phyloP scores from a whole-genome alignment of 78 protist species.

The Protostelium mycophagum region DNA sequence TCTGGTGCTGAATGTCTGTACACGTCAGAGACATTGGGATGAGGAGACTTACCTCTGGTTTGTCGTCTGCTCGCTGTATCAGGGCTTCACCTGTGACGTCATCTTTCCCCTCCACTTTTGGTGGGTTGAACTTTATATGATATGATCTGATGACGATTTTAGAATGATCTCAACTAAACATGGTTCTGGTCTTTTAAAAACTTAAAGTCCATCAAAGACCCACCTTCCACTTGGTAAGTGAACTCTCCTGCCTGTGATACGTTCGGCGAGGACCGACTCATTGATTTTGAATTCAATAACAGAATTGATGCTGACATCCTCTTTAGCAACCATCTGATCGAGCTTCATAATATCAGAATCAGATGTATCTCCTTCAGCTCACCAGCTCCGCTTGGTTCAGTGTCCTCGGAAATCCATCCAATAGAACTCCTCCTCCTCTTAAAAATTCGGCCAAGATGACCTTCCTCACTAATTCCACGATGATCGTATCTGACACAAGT shows the following conservation, averaged over 20 bases:
- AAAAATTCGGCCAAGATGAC: conserved; percentile 72
- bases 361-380: not conserved
- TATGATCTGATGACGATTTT: conserved; percentile 59
- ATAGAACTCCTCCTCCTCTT: conserved; percentile 84
- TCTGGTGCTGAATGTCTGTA: conserved; percentile 23
- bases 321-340: conserved; percentile 66
- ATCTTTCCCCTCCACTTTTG: conserved; percentile 73
- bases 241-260: conserved; percentile 90
- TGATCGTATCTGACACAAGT: conserved; percentile 78
- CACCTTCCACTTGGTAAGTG: conserved; percentile 76
- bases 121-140: conserved; percentile 88
- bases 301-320: conserved; percentile 31
- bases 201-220: no score
- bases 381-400: conserved; percentile 86
- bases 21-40: not conserved
- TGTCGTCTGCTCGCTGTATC: conserved; percentile 90
- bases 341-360: conserved; percentile 39
- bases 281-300: conserved; percentile 77
- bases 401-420: conserved; percentile 98
- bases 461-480: conserved; percentile 80
- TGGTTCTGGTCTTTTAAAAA: no score
- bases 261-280: conserved; percentile 74
- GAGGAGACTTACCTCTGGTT: conserved; percentile 24
- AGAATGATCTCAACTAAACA: not conserved
- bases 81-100: conserved; percentile 95